Conservation (phyloP, 352 stramenopile species). For the Phytophthora meadii region DNA sequence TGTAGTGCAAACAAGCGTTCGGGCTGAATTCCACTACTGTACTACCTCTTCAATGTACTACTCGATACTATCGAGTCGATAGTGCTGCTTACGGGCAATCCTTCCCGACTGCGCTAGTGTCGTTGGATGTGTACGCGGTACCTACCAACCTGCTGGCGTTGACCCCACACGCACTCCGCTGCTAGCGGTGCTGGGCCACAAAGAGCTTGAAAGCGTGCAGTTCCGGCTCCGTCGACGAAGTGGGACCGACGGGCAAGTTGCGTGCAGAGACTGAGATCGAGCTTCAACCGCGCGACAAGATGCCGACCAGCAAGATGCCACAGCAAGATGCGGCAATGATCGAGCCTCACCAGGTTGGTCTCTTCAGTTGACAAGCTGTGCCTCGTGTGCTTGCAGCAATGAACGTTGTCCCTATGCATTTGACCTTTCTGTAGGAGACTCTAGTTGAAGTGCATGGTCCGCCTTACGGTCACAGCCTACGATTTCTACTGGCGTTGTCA, state of each 20-base stretch:
- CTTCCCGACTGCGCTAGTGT: constrained; percentile 11
- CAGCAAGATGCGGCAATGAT: background rate
- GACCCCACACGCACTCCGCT: constrained; percentile 13
- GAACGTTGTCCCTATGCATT: background rate
- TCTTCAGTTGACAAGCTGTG: constrained; percentile 7
- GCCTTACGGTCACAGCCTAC: too few species aligned
- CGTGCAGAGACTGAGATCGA: constrained; percentile 18
- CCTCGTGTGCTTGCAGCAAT: background rate
- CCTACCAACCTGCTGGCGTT: constrained; percentile 3
- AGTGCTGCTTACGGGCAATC: constrained; percentile 9
- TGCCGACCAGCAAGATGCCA: constrained; percentile 7
- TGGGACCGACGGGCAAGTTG: constrained; percentile 16
- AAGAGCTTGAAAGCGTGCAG: constrained; percentile 7
- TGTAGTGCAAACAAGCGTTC: constrained; percentile 8
- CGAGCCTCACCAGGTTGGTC: background rate
- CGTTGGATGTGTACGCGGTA: constrained; percentile 21
- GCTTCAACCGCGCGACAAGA: constrained; percentile 15
- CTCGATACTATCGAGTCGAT: background rate
- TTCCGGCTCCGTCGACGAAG: constrained; percentile 27
- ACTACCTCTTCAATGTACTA: constrained; percentile 6
- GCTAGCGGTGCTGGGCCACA: constrained; percentile 10
- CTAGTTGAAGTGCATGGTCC: background rate
- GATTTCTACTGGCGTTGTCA: constrained; percentile 4
- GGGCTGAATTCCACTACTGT: background rate
- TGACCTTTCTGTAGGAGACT: background rate